Conservation (phyloP, 768 basidiomycete genomes). For the Scleroderma citrinum region DNA sequence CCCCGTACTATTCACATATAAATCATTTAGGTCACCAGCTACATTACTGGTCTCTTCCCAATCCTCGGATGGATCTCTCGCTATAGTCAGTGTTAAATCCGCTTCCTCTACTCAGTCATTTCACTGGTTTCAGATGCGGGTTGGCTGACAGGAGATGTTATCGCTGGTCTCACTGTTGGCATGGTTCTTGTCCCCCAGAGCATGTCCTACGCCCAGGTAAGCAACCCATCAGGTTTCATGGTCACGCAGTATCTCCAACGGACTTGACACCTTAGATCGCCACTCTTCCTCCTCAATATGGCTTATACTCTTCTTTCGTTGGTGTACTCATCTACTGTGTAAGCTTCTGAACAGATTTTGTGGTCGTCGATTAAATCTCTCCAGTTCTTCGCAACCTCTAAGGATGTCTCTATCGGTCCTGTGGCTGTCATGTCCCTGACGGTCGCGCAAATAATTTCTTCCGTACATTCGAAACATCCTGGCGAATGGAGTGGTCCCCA, state of each 20-base stretch:
- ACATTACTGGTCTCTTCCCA: conserved; percentile 75
- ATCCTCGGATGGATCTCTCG: conserved; percentile 80
- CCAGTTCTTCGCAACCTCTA: conserved; percentile 92
- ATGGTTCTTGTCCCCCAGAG: conserved; percentile 93
- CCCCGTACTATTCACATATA: not conserved
- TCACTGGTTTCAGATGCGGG: conserved; percentile 46
- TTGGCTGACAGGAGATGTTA: conserved; percentile 82
- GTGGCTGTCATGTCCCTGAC: conserved; percentile 98
- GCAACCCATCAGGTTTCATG: not conserved
- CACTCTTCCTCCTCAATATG: conserved; percentile 79
- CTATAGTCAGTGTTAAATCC: conserved; percentile 57
- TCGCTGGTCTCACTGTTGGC: conserved; percentile 91
- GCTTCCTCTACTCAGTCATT: not conserved
- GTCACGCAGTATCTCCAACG: not conserved
- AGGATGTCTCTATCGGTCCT: conserved; percentile 99
- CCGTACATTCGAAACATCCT: conserved; percentile 50
- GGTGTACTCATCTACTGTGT: conserved; percentile 83
- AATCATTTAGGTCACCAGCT: conserved; percentile 45
- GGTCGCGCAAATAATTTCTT: conserved; percentile 70
- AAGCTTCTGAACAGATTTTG: conserved; percentile 21
- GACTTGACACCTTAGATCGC: conserved; percentile 52
- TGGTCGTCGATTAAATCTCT: not conserved
- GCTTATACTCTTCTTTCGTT: conserved; percentile 91
- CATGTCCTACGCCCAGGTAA: conserved; percentile 81
- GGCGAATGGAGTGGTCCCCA: conserved; percentile 56